Base-by-base conservation (phyloP, 1,139 yeast species). In the Zygosaccharomyces pseudobailii region DNA sequence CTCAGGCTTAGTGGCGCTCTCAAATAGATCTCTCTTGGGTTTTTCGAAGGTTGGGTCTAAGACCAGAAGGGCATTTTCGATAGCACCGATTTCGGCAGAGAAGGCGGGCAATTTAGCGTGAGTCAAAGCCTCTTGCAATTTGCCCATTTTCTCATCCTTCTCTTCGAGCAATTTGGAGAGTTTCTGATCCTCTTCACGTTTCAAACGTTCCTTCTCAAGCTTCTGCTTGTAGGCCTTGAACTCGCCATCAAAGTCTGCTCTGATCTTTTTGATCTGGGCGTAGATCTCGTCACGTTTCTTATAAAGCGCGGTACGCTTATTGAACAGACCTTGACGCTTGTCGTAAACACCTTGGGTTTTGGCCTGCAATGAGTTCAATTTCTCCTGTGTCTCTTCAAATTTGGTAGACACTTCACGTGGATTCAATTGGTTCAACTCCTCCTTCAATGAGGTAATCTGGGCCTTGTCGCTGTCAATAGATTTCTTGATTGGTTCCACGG, bases 51-150 rank as follows among this genome's bases (percentile, higher is more conserved):
- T 68, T 56, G 95, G 95, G 65, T 88, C 96, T 61, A 90, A 87
- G 71, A 80, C 79, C 37, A 71, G 63, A 67, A 89, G 75, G 63
- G 88, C 75, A 54, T 75, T 73, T 69, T 87, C 88, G 63, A 92
- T 87, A 52, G 84, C 74, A 58, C 74, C 76, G 60, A 87, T 82
- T 71, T 88, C 92, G 42, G 71, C 71, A 52, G 84, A 80, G 72
- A 86, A 90, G 34, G 97, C 97, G 38, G 97, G 96, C 60, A 76
- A 74, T 31, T 90, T 85, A 47, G 89, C 89, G 53, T 77, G 79
- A 48, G 76, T 73, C 67, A 82, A 74, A 61, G 78, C 77, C 55
- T 75, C 73, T 62, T 86, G 88, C 55, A 92, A 82, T 63, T 77
- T 75, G 54, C 80, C 80, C 68, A 80, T 75, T 59, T 77, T 76